Percentiles rank a stretch among this genome's conserved stretches.
Conservation (phyloP, 768 basidiomycete species). For the Leccinum boreale region DNA sequence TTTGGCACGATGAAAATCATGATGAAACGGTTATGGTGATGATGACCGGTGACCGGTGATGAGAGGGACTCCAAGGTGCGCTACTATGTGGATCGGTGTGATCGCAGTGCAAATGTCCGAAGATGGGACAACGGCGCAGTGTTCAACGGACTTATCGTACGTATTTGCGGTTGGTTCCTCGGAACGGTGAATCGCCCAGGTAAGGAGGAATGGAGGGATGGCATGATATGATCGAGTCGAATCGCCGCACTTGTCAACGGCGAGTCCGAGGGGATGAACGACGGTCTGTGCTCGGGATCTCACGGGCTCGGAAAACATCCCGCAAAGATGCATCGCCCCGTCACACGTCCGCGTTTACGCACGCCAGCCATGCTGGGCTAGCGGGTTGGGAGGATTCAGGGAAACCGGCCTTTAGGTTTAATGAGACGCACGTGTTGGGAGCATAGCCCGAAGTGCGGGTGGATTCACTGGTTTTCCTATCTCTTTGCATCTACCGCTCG, state of each 20-base stretch:
- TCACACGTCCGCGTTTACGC: neutral
- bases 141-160: neutral
- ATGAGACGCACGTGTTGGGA: conserved; percentile 2
- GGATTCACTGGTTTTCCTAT: neutral
- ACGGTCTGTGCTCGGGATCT: neutral
- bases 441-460: neutral
- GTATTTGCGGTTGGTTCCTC: neutral
- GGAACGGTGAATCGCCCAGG: neutral
- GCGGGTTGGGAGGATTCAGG: neutral
- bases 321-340: neutral
- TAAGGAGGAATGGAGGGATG: neutral
- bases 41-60: neutral
- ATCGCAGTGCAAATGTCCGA: neutral
- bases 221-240: neutral
- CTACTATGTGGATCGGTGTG: neutral
- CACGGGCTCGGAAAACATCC: neutral
- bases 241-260: neutral
- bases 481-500: neutral
- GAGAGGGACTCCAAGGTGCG: neutral
- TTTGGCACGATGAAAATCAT: neutral
- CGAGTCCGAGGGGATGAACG: neutral
- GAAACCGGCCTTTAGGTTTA: conserved; percentile 9
- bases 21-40: neutral
- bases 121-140: neutral
- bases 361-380: neutral